Evolutionary conservation across 2,329 filamentous ascomycete species (phyloP).

Genomic region (Ceratocystis eucalypticola): DNA sequence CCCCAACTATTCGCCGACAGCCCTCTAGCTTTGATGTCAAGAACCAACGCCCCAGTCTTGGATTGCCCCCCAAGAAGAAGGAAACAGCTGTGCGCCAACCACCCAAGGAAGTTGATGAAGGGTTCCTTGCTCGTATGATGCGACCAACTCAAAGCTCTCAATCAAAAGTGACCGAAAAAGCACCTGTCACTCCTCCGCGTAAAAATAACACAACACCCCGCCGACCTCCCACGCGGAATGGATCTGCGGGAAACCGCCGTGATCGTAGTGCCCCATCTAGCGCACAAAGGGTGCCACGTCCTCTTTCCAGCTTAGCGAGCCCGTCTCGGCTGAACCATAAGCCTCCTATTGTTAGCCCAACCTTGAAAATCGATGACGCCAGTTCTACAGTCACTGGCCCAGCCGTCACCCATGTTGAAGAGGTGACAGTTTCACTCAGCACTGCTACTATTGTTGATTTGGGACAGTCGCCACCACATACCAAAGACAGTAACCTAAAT

Average conservation of each 20-base stretch:
- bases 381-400: background rate
- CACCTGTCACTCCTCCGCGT: constrained; percentile 36
- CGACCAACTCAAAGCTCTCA: constrained; percentile 57
- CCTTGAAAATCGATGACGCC: background rate
- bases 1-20: constrained; percentile 31
- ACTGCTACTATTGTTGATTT: background rate
- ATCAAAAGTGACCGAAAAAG: constrained; percentile 54
- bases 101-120: constrained; percentile 47
- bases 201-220: constrained; percentile 24
- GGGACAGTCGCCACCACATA: background rate
- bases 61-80: constrained; percentile 44
- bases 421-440: background rate
- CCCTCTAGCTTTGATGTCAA: constrained; percentile 29
- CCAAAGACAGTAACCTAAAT: background rate
- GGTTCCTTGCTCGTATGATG: constrained; percentile 73
- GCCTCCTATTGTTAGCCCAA: background rate
- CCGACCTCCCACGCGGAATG: constrained; percentile 16
- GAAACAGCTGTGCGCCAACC: constrained; percentile 35
- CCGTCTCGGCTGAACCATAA: constrained; percentile 4
- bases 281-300: constrained; percentile 9
- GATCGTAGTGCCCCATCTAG: constrained; percentile 15
- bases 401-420: background rate
- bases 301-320: constrained; percentile 12
- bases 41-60: constrained; percentile 39
- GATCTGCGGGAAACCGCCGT: background rate